Conservation (phyloP, 108 stramenopile species). For the Skeletonema costatum region DNA sequence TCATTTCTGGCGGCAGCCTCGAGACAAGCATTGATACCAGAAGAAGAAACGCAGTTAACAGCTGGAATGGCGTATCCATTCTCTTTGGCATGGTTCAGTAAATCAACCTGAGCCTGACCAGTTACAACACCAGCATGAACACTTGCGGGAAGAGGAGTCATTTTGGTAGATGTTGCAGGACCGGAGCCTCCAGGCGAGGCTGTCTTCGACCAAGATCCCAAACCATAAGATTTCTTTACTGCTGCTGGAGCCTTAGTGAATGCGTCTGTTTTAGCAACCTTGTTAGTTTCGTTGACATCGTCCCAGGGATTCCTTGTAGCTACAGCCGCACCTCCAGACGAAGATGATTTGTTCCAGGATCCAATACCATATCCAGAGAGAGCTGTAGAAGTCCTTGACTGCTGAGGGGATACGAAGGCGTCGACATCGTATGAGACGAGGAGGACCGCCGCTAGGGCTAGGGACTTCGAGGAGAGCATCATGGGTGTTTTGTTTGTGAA, state of each 20-base stretch:
- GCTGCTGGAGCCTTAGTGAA: not conserved
- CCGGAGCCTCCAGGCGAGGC: not conserved
- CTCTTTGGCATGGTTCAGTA: constrained; percentile 76
- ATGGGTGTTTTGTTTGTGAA: not conserved
- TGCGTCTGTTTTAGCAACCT: not conserved
- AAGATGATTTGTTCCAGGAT: not conserved
- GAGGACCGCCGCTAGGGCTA: not conserved
- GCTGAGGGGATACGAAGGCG: not conserved
- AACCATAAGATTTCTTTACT: not conserved
- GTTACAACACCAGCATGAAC: constrained; percentile 77
- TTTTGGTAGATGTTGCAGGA: constrained; percentile 1
- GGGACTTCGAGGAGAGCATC: not conserved
- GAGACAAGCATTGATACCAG: constrained; percentile 84
- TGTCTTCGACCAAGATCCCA: not conserved
- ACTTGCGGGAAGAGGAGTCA: constrained; percentile 52
- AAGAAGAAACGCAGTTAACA: constrained; percentile 87
- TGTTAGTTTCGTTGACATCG: not conserved
- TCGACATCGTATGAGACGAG: not conserved
- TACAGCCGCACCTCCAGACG: not conserved
- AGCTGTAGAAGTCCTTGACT: not conserved
- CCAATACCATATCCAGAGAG: not conserved
- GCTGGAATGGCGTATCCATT: constrained; percentile 90
- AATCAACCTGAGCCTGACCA: constrained; percentile 72
- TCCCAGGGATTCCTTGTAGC: not conserved
- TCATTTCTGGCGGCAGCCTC: constrained; percentile 83